Evolutionary conservation across 2,329 filamentous ascomycete species (phyloP).

Genomic region (Calonectria pauciramosa): DNA sequence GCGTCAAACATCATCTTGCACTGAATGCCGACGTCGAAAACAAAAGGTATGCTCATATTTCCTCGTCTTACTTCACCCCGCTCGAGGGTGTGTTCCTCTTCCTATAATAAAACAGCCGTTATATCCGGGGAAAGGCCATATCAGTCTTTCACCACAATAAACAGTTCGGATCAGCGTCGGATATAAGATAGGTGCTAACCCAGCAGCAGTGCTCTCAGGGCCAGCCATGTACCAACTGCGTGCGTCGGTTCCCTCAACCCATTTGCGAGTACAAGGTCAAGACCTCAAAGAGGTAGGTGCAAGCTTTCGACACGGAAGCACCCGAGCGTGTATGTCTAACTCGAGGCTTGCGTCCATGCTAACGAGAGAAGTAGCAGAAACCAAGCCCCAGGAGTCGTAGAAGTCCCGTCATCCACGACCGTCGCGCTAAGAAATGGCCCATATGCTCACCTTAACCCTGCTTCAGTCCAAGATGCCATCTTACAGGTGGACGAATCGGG

Average conservation of each 20-base stretch:
- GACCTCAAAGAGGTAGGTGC: slow-evolving; percentile 37
- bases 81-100: background rate
- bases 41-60: slow-evolving; percentile 58
- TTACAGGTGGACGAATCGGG: slow-evolving; percentile 47
- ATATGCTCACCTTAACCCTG: slow-evolving; percentile 55
- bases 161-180: background rate
- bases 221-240: slow-evolving; percentile 67
- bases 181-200: slow-evolving; percentile 20
- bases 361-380: slow-evolving; percentile 22
- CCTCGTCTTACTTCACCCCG: background rate
- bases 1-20: slow-evolving; percentile 59
- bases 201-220: slow-evolving; percentile 65
- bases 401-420: slow-evolving; percentile 31
- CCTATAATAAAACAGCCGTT: background rate
- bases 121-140: background rate
- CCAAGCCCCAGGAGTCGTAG: slow-evolving; percentile 14
- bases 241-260: slow-evolving; percentile 65
- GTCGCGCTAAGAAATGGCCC: slow-evolving; percentile 43
- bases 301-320: background rate
- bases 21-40: slow-evolving; percentile 65
- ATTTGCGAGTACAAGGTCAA: slow-evolving; percentile 61
- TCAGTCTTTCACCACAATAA: background rate
- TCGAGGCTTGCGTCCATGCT: background rate
- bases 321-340: too few species aligned
- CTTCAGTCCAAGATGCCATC: slow-evolving; percentile 51